These are phyloP conservation scores for Eucalyptus tenuipes DNA, from an alignment of 345 rosid species.

Conservation along the genomic window DNA sequence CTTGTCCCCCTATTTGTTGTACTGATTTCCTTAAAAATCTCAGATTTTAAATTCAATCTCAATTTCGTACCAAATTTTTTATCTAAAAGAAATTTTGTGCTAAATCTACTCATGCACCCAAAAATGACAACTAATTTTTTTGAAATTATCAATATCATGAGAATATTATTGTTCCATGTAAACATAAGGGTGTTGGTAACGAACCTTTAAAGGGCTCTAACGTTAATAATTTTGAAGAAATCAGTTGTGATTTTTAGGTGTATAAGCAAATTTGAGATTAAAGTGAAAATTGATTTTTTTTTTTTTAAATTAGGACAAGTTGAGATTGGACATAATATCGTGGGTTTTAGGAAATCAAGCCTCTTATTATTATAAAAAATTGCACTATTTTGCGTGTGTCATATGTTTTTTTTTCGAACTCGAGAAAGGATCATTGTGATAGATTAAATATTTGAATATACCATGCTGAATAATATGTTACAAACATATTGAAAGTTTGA, in stretches of 20 bases:
- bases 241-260: no score
- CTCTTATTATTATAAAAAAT: not conserved
- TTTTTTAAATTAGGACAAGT: not conserved
- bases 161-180: no score
- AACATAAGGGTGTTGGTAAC: no score
- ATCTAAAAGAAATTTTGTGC: not conserved
- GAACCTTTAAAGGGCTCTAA: fast-evolving
- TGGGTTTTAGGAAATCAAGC: not conserved
- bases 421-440: no score
- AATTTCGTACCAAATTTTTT: not conserved
- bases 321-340: not conserved
- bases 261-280: no score
- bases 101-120: no score
- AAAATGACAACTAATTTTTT: not conserved
- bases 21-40: not conserved
- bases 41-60: not conserved
- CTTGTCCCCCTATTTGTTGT: not conserved
- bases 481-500: no score
- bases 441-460: no score
- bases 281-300: no score
- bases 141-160: no score
- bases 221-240: not conserved
- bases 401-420: no score
- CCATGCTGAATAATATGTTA: no score
- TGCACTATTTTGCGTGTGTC: not conserved